Conservation (phyloP, 2,329 filamentous ascomycete species). For the Penicillium sp. region DNA sequence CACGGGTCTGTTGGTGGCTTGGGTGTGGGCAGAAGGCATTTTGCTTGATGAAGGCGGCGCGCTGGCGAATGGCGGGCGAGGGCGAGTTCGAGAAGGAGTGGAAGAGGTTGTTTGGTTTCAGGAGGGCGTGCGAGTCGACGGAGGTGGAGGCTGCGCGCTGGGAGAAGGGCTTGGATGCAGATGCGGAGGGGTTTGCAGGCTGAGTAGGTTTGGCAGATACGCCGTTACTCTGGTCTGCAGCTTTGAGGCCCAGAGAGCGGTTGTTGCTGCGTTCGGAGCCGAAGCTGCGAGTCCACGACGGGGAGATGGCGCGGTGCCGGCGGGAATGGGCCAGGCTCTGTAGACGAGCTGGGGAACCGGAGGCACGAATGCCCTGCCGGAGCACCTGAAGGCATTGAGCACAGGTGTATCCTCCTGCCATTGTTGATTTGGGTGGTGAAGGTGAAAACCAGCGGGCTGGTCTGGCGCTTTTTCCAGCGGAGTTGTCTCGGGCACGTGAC, state of each 20-base stretch:
- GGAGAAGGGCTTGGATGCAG: slow-evolving; percentile 23
- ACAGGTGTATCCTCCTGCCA: slow-evolving; percentile 51
- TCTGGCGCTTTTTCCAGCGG: slow-evolving; percentile 22
- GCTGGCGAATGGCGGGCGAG: slow-evolving; percentile 81
- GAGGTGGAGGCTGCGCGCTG: slow-evolving; percentile 39
- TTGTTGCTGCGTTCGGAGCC: slow-evolving; percentile 36
- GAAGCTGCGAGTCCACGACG: slow-evolving; percentile 37
- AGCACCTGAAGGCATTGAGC: slow-evolving; percentile 48
- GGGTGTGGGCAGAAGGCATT: slow-evolving; percentile 94
- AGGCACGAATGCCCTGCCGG: slow-evolving; percentile 36
- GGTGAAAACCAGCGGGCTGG: slow-evolving; percentile 17
- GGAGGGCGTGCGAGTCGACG: slow-evolving; percentile 48
- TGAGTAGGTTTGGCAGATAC: slow-evolving; percentile 4
- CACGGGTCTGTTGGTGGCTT: slow-evolving; percentile 76
- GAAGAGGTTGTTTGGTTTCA: slow-evolving; percentile 83
- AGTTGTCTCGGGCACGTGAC: slow-evolving; percentile 27
- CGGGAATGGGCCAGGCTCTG: slow-evolving; percentile 35
- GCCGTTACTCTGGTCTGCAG: slow-evolving; percentile 30
- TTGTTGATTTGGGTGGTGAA: slow-evolving; percentile 32
- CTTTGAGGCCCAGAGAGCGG: slow-evolving; percentile 27
- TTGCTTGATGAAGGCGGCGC: slow-evolving; percentile 89
- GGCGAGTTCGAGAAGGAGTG: slow-evolving; percentile 90
- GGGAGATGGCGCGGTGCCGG: slow-evolving; percentile 34
- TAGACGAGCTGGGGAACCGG: slow-evolving; percentile 31
- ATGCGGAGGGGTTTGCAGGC: slow-evolving; percentile 21